Evolutionary conservation across 1,284 basidiomycete species (phyloP).

Genomic region (Trametes pubescens): DNA sequence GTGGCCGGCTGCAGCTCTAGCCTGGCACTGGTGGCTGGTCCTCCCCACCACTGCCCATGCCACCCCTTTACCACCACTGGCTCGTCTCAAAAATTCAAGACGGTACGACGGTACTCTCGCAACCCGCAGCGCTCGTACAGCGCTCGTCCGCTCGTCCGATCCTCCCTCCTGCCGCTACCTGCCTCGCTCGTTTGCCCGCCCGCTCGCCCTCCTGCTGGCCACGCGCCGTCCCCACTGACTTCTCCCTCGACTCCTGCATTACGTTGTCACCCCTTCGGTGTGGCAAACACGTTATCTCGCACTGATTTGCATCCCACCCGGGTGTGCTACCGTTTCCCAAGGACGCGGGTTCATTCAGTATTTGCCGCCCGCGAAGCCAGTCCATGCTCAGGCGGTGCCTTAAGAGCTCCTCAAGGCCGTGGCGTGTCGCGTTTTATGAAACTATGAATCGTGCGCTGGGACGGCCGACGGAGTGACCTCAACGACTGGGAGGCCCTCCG

Average conservation of each 20-base stretch:
- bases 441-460: constrained; percentile 19
- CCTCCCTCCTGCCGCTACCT: too few species aligned
- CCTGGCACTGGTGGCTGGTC: too few species aligned
- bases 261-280: constrained; percentile 14
- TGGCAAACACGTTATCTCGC: constrained; percentile 2
- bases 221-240: too few species aligned
- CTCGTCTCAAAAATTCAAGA: too few species aligned
- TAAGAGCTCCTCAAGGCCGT: constrained; percentile 23
- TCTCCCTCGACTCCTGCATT: not conserved
- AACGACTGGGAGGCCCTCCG: constrained; percentile 10
- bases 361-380: constrained; percentile 14
- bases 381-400: constrained; percentile 22
- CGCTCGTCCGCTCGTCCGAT: too few species aligned
- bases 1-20: too few species aligned
- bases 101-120: too few species aligned
- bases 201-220: too few species aligned
- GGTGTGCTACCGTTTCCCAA: constrained; percentile 20
- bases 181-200: too few species aligned
- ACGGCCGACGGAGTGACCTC: constrained; percentile 7
- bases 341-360: constrained; percentile 19
- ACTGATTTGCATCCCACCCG: constrained; percentile 15
- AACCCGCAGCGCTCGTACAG: too few species aligned
- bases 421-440: constrained; percentile 29
- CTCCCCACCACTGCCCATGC: too few species aligned
- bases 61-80: too few species aligned